A percentile compares a stretch with the other conserved stretches of the same genome.
Conservation (phyloP, 2,329 filamentous ascomycete genomes). For the Colletotrichum trifolii region DNA sequence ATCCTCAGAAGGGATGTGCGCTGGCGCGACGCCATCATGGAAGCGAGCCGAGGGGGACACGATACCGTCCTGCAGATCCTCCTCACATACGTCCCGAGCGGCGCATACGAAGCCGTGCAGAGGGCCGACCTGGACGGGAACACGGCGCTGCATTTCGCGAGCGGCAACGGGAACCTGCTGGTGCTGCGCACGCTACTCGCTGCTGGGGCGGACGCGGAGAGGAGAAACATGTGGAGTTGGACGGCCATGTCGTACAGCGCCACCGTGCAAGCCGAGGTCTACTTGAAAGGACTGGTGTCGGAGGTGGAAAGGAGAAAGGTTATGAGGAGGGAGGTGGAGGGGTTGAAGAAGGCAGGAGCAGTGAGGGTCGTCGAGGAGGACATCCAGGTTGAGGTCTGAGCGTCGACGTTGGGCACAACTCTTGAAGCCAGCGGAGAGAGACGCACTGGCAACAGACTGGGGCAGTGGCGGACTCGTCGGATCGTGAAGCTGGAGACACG, state of each 20-base stretch:
- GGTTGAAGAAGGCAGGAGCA: slow-evolving; percentile 51
- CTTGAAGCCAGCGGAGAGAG: not conserved
- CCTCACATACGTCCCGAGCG: slow-evolving; percentile 69
- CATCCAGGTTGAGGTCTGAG: slow-evolving; percentile 46
- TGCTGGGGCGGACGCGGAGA: slow-evolving; percentile 80
- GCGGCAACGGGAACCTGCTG: slow-evolving; percentile 81
- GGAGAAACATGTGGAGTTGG: slow-evolving; percentile 82
- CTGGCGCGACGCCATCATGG: slow-evolving; percentile 79
- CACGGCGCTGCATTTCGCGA: slow-evolving; percentile 88
- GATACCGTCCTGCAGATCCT: slow-evolving; percentile 74
- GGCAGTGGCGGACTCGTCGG: too few relatives aligned
- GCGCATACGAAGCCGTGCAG: slow-evolving; percentile 63
- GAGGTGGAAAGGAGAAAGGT: slow-evolving; percentile 74
- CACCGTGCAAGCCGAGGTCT: slow-evolving; percentile 85
- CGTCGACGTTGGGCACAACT: not conserved
- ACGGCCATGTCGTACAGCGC: slow-evolving; percentile 85
- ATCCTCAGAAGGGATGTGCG: slow-evolving; percentile 74
- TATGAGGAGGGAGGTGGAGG: slow-evolving; percentile 50
- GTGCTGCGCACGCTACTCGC: slow-evolving; percentile 81
- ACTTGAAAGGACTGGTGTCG: slow-evolving; percentile 80
- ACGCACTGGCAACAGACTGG: not conserved
- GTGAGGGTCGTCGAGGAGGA: slow-evolving; percentile 56
- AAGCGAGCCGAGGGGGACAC: slow-evolving; percentile 69
- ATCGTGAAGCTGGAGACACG: too few relatives aligned
- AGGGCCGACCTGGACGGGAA: slow-evolving; percentile 79